Evolutionary conservation across 768 basidiomycete genomes (phyloP).

Genomic region (Kwoniella sp.): DNA sequence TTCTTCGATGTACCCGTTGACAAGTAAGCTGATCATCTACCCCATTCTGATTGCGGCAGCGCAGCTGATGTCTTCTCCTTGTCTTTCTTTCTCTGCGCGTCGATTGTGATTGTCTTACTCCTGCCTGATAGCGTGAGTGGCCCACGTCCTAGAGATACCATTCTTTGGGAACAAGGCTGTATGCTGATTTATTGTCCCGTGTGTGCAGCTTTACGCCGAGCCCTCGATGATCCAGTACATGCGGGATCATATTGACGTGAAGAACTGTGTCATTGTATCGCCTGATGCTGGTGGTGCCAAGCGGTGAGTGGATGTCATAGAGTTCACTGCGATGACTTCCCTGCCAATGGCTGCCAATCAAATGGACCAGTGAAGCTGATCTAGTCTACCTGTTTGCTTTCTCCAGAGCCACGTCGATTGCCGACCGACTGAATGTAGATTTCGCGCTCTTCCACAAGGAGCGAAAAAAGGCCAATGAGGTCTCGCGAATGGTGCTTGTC

Average conservation of each 20-base stretch:
- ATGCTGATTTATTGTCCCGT: not conserved
- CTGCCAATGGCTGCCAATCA: too few species aligned
- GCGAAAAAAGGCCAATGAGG: constrained; percentile 67
- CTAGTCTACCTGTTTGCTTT: constrained; percentile 10
- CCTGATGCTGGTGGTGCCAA: constrained; percentile 99
- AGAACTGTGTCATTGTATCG: constrained; percentile 86
- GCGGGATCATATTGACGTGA: constrained; percentile 83
- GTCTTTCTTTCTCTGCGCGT: not conserved
- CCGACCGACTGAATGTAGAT: constrained; percentile 91
- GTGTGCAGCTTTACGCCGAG: constrained; percentile 74
- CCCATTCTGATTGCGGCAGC: not conserved
- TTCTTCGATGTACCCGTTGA: constrained; percentile 99
- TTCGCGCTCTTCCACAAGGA: constrained; percentile 95
- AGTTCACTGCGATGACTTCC: too few species aligned
- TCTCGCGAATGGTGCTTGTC: constrained; percentile 72
- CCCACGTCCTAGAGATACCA: too few species aligned
- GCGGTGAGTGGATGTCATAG: constrained; percentile 71
- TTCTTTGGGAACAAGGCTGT: too few species aligned
- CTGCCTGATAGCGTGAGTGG: constrained; percentile 23
- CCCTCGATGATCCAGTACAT: constrained; percentile 93
- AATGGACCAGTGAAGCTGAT: not conserved
- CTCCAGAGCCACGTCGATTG: constrained; percentile 83
- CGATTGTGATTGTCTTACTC: not conserved
- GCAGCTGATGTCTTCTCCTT: constrained; percentile 3
- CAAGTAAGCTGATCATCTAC: constrained; percentile 60